phyloP scores from a whole-genome alignment of 441 rosid species.

The Croton setiger region DNA sequence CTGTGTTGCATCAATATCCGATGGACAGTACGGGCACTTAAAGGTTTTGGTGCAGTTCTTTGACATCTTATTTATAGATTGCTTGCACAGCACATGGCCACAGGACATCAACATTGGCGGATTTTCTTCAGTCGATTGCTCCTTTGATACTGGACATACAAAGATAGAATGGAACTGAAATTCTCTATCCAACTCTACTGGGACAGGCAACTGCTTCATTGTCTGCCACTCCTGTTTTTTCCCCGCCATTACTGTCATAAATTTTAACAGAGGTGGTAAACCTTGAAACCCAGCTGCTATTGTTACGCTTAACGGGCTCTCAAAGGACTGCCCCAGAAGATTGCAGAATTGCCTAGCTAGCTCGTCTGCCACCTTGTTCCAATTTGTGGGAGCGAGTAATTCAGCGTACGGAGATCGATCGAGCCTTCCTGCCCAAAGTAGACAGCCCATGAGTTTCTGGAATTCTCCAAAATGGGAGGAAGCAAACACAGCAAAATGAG shows the following conservation, averaged over 20 bases:
- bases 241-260: slow-evolving; percentile 41
- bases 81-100: slow-evolving; percentile 52
- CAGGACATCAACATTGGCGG: slow-evolving; percentile 52
- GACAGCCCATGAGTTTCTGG: slow-evolving; percentile 43
- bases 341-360: slow-evolving; percentile 41
- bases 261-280: slow-evolving; percentile 45
- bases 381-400: slow-evolving; percentile 32
- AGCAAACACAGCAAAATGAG: slow-evolving; percentile 34
- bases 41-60: slow-evolving; percentile 40
- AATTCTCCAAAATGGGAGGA: slow-evolving; percentile 31
- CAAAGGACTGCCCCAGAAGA: slow-evolving; percentile 39
- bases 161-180: slow-evolving; percentile 53
- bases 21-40: slow-evolving; percentile 52
- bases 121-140: slow-evolving; percentile 45
- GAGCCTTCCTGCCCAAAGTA: slow-evolving; percentile 42
- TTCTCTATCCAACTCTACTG: slow-evolving; percentile 42
- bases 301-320: slow-evolving; percentile 43
- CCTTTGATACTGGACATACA: slow-evolving; percentile 50
- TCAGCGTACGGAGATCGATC: slow-evolving; percentile 41
- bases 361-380: slow-evolving; percentile 39
- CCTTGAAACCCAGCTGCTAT: slow-evolving; percentile 49
- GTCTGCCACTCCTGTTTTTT: slow-evolving; percentile 49
- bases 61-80: slow-evolving; percentile 47
- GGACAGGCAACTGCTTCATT: slow-evolving; percentile 47
- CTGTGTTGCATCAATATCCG: slow-evolving; percentile 30